Evolutionary conservation across 1,284 basidiomycete genomes (phyloP), one percentile per base, ranked within the genome.

Genomic region (Rhodotorula sp.): DNA sequence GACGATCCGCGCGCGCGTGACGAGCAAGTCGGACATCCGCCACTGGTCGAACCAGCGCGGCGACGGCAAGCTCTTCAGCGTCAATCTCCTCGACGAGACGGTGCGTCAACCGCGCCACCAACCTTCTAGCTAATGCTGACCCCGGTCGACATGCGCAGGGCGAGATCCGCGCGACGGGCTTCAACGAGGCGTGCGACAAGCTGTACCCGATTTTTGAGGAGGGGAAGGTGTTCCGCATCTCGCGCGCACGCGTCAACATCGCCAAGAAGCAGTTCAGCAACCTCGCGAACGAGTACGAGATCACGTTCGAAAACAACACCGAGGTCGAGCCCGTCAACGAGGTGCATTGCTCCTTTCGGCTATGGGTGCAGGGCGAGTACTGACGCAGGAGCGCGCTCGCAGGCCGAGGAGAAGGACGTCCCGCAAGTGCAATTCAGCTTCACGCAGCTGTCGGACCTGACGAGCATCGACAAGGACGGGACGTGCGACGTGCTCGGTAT

Each of bases 201-300:
- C 86, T 95, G 61, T 97, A 91, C 83, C 87, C 91, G 32, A 87
- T 89, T 77, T 81, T 99, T 25, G 87, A 96, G 78, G 95, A 97
- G 81, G 92, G 91, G 66, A 94, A 95, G 81, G 94, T 96, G 25
- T 99, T 94, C 82, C 93, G 87, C 80, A 86, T 99, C 72, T 92
- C 92, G 2, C 92, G 91, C 79, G 96, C 91, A 15, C 88, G 91
- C 66, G 90, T 99, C 80, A 92, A 92, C 80, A 88, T 98, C 44
- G 95, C 96, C 58, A 99, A 98, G 85, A 98, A 96, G 84, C 96
- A 97, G 83, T 99, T 97, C 82, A 91, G 88, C 64, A 93, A 91
- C 80, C 83, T 97, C 61, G 84, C 87, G 76, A 97, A 97, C 81
- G 95, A 99, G 80, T 99, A 99, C 80, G 96, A 99, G 81, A 88